phyloP scores from a whole-genome alignment of 2,329 filamentous ascomycete genomes.

The Taxawa tesnikishii region DNA sequence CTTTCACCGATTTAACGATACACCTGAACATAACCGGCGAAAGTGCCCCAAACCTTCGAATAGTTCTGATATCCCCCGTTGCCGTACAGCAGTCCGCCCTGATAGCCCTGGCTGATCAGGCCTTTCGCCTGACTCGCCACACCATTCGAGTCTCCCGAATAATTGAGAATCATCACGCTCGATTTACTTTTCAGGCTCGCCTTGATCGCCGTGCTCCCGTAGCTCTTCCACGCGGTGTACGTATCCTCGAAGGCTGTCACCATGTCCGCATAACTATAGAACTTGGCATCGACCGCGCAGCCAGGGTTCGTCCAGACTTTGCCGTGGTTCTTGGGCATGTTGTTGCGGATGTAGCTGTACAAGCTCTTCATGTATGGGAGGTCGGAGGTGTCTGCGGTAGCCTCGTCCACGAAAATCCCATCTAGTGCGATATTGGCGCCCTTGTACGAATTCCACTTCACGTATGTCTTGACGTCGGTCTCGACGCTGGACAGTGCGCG shows the following conservation, averaged over 20 bases:
- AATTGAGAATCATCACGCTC: constrained; percentile 11
- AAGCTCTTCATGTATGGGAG: constrained; percentile 11
- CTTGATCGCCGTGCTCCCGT: constrained; percentile 7
- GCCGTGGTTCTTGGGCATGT: constrained; percentile 7
- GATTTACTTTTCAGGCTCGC: constrained; percentile 5
- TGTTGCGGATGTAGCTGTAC: constrained; percentile 7
- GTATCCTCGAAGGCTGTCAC: constrained; percentile 13
- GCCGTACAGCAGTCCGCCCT: not conserved
- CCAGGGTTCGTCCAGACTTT: constrained; percentile 14
- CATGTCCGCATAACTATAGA: constrained; percentile 12
- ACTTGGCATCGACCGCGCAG: constrained; percentile 8
- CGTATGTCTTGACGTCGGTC: constrained; percentile 12
- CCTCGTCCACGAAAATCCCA: constrained; percentile 20
- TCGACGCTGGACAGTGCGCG: constrained; percentile 11
- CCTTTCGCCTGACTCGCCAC: too few species aligned
- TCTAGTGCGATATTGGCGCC: constrained; percentile 12
- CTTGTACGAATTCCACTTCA: constrained; percentile 8
- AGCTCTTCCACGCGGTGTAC: constrained; percentile 6
- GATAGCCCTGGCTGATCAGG: too few species aligned
- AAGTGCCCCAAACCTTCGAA: too few species aligned
- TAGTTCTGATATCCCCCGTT: not conserved
- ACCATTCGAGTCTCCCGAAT: too few species aligned
- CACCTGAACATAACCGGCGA: too few species aligned
- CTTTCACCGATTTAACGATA: too few species aligned
- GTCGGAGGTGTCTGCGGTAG: constrained; percentile 9